Conservation (phyloP, 2,329 filamentous ascomycete species). For the Sporothrix inflata region DNA sequence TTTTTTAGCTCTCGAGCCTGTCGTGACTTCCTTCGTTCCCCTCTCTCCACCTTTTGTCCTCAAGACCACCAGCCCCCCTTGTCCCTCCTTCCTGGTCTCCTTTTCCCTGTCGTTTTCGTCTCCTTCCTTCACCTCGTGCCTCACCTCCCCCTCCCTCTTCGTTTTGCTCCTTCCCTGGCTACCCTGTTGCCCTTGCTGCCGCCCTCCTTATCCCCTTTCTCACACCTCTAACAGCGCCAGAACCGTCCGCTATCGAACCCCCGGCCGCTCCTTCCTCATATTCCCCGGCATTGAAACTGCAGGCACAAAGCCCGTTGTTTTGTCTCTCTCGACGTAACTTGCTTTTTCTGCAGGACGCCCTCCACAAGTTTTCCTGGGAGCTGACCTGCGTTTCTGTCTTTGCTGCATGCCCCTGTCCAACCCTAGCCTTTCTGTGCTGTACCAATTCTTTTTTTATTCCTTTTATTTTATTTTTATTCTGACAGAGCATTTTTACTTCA, state of each 20-base stretch:
- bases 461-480: neutral
- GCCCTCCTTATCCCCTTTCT: slow-evolving; percentile 8
- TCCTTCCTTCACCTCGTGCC: neutral
- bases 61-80: neutral
- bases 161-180: neutral
- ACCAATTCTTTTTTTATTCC: neutral
- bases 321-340: neutral
- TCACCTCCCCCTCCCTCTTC: neutral
- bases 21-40: slow-evolving; percentile 13
- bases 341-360: neutral
- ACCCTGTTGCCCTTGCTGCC: neutral
- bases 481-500: neutral
- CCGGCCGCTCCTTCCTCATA: slow-evolving; percentile 17
- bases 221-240: slow-evolving; percentile 1
- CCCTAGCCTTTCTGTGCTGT: neutral
- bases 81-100: neutral
- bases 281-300: slow-evolving; percentile 15
- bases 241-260: neutral
- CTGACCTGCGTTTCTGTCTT: neutral
- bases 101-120: neutral
- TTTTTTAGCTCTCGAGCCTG: slow-evolving; percentile 7
- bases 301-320: neutral
- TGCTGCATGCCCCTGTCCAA: slow-evolving; percentile 19
- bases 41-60: neutral
- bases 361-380: neutral